phyloP scores from a whole-genome alignment of 495 filamentous ascomycete species.

The Lasiosphaeris hirsuta region DNA sequence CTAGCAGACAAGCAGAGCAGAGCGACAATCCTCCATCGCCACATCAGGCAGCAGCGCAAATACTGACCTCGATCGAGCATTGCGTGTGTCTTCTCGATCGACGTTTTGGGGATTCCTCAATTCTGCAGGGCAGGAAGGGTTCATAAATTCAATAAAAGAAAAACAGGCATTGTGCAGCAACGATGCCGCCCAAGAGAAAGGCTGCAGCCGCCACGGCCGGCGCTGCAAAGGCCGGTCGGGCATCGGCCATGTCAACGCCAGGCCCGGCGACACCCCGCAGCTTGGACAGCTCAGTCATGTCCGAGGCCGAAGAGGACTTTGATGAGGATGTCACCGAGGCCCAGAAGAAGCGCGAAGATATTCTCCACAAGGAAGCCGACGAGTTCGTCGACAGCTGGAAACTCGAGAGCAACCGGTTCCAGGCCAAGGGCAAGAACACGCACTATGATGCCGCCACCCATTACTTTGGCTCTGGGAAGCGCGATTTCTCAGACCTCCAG shows the following conservation, averaged over 20 bases:
- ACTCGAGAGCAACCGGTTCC: conserved; percentile 48
- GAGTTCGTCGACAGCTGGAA: conserved; percentile 50
- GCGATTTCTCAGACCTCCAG: conserved; percentile 73
- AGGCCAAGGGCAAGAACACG: conserved; percentile 25
- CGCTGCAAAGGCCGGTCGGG: conserved; percentile 50
- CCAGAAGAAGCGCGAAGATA: conserved; percentile 48
- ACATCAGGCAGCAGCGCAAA: too few species aligned
- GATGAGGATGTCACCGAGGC: conserved; percentile 65
- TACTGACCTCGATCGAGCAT: too few species aligned
- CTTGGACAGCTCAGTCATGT: conserved; percentile 55
- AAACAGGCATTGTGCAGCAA: conserved; percentile 7
- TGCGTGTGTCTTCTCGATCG: not conserved
- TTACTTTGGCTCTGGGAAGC: conserved; percentile 39
- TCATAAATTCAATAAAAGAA: not conserved
- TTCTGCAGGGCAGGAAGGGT: not conserved
- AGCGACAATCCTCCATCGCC: too few species aligned
- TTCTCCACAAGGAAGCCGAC: conserved; percentile 59
- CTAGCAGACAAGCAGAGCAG: too few species aligned
- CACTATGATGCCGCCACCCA: conserved; percentile 44
- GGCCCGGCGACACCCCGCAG: conserved; percentile 63
- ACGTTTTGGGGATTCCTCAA: not conserved
- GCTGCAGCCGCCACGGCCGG: conserved; percentile 55
- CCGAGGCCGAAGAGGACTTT: conserved; percentile 56
- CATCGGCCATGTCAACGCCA: conserved; percentile 64
- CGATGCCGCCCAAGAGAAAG: conserved; percentile 79